A percentile compares a stretch with the other conserved stretches of the same genome.
Evolutionary conservation across 208 protist species (phyloP).

Genomic region (Balamuthia mandrillaris): DNA sequence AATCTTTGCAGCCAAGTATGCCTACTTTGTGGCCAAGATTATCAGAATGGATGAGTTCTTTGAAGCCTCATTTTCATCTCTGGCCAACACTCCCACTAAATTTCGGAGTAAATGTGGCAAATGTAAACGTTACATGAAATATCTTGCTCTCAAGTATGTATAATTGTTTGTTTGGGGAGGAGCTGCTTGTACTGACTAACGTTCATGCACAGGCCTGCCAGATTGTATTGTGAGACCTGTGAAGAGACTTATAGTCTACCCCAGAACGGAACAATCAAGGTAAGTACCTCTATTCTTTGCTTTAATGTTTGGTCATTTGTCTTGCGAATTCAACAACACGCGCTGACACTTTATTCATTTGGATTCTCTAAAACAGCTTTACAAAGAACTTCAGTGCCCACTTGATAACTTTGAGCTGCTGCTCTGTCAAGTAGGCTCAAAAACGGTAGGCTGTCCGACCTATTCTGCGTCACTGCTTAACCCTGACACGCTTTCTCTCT

Average conservation of each 20-base stretch:
- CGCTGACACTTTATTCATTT: neutral
- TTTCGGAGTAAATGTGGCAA: constrained; percentile 85
- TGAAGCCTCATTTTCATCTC: constrained; percentile 85
- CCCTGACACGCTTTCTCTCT: too few relatives aligned
- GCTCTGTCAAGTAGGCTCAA: constrained; percentile 72
- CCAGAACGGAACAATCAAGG: constrained; percentile 80
- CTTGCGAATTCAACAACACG: neutral
- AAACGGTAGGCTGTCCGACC: too few relatives aligned
- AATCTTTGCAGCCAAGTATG: constrained; percentile 44
- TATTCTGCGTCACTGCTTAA: too few relatives aligned
- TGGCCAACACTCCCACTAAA: constrained; percentile 74
- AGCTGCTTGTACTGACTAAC: neutral
- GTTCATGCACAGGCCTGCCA: constrained; percentile 77
- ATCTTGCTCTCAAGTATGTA: constrained; percentile 44
- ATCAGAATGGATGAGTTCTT: constrained; percentile 85
- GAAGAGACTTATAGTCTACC: constrained; percentile 85
- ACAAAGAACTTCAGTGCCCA: constrained; percentile 75
- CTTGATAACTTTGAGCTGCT: constrained; percentile 89
- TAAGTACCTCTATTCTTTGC: neutral
- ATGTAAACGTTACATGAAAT: constrained; percentile 78
- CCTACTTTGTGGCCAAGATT: constrained; percentile 35
- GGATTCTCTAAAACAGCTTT: neutral
- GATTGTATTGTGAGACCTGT: constrained; percentile 88
- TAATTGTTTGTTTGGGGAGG: neutral
- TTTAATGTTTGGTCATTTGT: neutral